Conservation (phyloP, 495 filamentous ascomycete genomes). For the Lasiosphaeria hispida region DNA sequence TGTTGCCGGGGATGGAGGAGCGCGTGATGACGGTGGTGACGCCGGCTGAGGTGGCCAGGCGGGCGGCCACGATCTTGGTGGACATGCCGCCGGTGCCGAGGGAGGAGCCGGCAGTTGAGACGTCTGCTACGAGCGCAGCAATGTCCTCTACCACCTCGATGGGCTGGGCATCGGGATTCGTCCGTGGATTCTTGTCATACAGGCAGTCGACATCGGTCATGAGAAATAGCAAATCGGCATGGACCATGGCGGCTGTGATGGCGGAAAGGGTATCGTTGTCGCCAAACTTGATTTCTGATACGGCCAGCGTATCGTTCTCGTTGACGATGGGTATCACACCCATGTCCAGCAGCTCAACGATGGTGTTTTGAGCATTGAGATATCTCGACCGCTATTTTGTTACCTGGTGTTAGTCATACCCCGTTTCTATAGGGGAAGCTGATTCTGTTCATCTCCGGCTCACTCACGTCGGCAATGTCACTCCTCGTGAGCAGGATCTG, state of each 20-base stretch:
- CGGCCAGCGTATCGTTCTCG: slow-evolving; percentile 95
- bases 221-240: slow-evolving; percentile 93
- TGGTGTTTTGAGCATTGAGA: slow-evolving; percentile 92
- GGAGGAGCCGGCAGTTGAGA: slow-evolving; percentile 81
- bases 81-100: slow-evolving; percentile 97
- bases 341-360: slow-evolving; percentile 87
- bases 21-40: slow-evolving; percentile 94
- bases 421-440: neutral
- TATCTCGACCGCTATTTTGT: slow-evolving; percentile 77
- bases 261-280: slow-evolving; percentile 97
- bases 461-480: slow-evolving; percentile 87
- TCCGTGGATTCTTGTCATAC: slow-evolving; percentile 91
- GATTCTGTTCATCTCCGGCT: neutral
- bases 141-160: slow-evolving; percentile 96
- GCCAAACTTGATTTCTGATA: slow-evolving; percentile 98
- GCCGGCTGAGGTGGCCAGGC: slow-evolving; percentile 88
- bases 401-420: neutral
- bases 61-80: slow-evolving; percentile 94
- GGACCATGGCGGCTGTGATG: slow-evolving; percentile 95
- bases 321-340: slow-evolving; percentile 98
- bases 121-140: slow-evolving; percentile 75
- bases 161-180: slow-evolving; percentile 75
- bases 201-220: slow-evolving; percentile 99
- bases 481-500: slow-evolving; percentile 95
- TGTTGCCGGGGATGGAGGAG: slow-evolving; percentile 89